Base-by-base conservation (phyloP, 1,284 basidiomycete genomes). In the Irpex sp. region DNA sequence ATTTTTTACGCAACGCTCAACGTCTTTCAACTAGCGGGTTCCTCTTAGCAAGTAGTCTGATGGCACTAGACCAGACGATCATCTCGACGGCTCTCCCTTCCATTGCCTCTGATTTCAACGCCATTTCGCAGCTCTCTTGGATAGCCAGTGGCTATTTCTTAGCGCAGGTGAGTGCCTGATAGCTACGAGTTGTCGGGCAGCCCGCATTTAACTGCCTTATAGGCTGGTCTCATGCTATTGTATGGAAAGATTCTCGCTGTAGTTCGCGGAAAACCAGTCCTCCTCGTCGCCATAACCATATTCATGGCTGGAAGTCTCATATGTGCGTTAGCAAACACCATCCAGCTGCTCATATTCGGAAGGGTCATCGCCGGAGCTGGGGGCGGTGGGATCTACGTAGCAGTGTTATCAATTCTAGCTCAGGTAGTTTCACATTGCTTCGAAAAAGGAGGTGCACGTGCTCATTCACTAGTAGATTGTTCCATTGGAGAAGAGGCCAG, bases 171-270 rank as follows among this genome's bases (percentile, higher is more conserved):
- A 19, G 51, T 33, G 46, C 15, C 19, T 49, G 15, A 49, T 49
- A 21, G 9, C 13, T 33, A 53, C 17, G 17, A 11, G 11, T 21
- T 33, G 19, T 53, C 8, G 11, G 1, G 9, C 9, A 53, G 9
- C 19, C 51, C 39, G n/a, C 39, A n/a, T 43, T 43, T 43, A 43
- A 43, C 39, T 43, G 11, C 56, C 33, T 21, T 43, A 19, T 21
- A 59, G 58, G 58, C 43, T 9, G 58, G 58, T 56, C 43, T 59
- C 15, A 59, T 59, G 58, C 21, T 59, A 49, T 21, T 59, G 8
- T 59, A 49, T 21, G 58, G 58, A 8, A 33, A 37, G 11, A 59
- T 59, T 19, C 58, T 59, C 37, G 35, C 58, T n/a, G n/a, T 59
- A 11, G 35, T 43, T 21, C 43, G 33, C n/a, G 37, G 17, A 21